Evolutionary conservation across 1,284 basidiomycete species (phyloP).

Genomic region (Rhodotorula sp.): DNA sequence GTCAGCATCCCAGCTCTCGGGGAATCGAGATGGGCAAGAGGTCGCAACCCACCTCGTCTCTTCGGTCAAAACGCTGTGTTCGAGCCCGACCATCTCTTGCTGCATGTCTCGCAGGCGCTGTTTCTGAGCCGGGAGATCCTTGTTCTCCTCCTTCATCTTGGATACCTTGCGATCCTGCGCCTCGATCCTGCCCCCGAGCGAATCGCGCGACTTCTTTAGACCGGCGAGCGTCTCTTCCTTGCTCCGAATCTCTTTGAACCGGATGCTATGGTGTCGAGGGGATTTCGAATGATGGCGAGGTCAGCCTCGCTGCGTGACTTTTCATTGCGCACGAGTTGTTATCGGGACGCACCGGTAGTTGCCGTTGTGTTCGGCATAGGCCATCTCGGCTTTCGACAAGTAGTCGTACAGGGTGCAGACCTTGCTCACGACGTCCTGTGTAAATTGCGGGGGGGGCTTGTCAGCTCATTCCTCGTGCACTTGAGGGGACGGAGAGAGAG

Average conservation of each 20-base stretch:
- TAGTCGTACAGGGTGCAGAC: constrained; percentile 43
- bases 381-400: constrained; percentile 42
- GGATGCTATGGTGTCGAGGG: constrained; percentile 9
- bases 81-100: constrained; percentile 45
- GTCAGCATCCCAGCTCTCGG: background rate
- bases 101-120: constrained; percentile 42
- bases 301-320: background rate
- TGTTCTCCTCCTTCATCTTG: constrained; percentile 47
- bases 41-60: constrained; percentile 37
- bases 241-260: constrained; percentile 45
- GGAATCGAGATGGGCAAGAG: no score
- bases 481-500: no score
- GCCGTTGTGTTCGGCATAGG: constrained; percentile 43
- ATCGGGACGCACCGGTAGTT: constrained; percentile 38
- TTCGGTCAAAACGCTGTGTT: constrained; percentile 45
- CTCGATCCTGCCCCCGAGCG: constrained; percentile 43
- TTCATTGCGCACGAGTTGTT: background rate
- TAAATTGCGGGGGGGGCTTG: no score
- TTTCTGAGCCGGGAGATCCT: constrained; percentile 41
- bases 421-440: constrained; percentile 45
- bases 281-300: background rate
- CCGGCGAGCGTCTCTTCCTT: constrained; percentile 43
- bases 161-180: constrained; percentile 43
- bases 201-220: constrained; percentile 43
- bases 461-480: background rate